Base-by-base conservation (phyloP, 2,329 filamentous ascomycete genomes). In the Pseudodiploospora longispora region DNA sequence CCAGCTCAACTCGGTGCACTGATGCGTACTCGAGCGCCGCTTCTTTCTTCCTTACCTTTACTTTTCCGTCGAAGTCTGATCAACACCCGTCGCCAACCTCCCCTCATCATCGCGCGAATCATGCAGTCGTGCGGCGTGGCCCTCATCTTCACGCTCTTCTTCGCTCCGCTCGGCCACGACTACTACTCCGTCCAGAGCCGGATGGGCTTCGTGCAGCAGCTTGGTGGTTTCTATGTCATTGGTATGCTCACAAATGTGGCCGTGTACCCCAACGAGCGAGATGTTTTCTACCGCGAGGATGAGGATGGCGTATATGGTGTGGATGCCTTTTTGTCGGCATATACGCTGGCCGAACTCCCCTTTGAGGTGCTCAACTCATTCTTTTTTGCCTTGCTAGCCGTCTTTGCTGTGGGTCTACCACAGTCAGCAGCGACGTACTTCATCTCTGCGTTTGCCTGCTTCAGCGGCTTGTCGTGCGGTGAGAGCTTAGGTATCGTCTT, bases 221-320 rank as follows among this genome's bases (percentile, higher is more conserved):
- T 87, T 31, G 76, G 80, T 1, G 80, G 83, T 0, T 76, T 85
- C 35, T 85, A 85, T 60, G 85, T 85, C 53, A 77, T 86, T 1
- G 85, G 85, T 27, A 87, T 89, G 83, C 70, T 89, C 8, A 83
- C 88, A 59, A 88, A 87, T 53, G 80, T 88, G 3, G 82, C 83
- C 4, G 72, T 86, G 5, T 88, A 88, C 55, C 85, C 84, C 0
- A 68, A 68, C 33, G 85, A 88, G 56, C 73, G 83, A 5, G 83
- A 86, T 43, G 83, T 87, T 1, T 88, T 88, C 59, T 87, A 87
- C 56, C 76, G 82, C 50, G 85, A 89, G 63, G 76, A 85, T 52
- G 82, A 83, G 47, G 85, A 89, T 58, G 75, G 77, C 3, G 80
- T 83, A 3, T 89, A 89, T 56, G 71, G 78, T 4, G 75, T 83